Evolutionary conservation across 352 stramenopile genomes (phyloP), one percentile per base, ranked within the genome.

Genomic region (Pythium chondricola): DNA sequence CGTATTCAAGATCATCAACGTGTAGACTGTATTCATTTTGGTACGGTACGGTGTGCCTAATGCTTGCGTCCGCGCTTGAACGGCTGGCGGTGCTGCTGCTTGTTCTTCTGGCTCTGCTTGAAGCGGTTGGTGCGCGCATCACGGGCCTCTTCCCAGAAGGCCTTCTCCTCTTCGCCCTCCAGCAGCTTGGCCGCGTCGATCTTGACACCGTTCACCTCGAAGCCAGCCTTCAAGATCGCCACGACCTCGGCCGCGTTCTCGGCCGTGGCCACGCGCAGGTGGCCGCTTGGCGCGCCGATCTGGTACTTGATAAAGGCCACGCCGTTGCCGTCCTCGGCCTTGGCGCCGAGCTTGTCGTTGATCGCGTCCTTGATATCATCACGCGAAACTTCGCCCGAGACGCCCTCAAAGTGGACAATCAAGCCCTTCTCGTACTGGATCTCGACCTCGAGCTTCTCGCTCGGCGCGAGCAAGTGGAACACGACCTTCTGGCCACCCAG

Each of bases 301-400:
- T 91, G 81, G 61, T 92, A 92, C 68, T 93, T 74, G 63, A 92
- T 92, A 56, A 87, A 93, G 7, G 80, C 83, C 24, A 93, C 73
- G 33, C 75, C 74, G 9, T 72, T 58, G 21, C 77, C 75, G 9
- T 85, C 72, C 1, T 36, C 49, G 26, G 74, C 77, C 52, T 82
- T 85, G 4, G 85, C 76, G 16, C 73, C 77, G 31, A 92, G 76
- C 61, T 87, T 79, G 35, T 88, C 74, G 63, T 92, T 93, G 35
- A 95, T 73, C 25, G 71, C 62, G 57, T 91, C 55, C 67, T 96
- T 93, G 57, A 96, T 92, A 37, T 88, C 75, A 48, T 93, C 78
- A 35, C 85, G 82, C 27, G 80, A 91, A 31, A 94, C 62, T 39
- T 92, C 72, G 14, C 66, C 76, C 11, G 78, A 63, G n/a, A 96